Conservation (phyloP, 768 basidiomycete species). For the Artomyces pyxidatus region DNA sequence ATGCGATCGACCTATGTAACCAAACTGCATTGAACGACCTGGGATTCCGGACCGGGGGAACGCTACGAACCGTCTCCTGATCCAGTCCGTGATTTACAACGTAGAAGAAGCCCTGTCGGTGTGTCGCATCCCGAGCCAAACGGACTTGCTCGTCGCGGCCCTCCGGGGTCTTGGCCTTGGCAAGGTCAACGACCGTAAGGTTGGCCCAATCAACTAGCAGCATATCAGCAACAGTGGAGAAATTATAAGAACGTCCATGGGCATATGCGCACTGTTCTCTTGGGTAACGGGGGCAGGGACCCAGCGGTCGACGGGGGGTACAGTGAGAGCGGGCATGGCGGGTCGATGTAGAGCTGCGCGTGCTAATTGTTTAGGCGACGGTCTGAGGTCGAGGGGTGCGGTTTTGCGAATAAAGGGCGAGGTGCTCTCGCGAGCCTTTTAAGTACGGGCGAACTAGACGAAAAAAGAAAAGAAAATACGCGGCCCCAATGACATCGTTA, state of each 20-base stretch:
- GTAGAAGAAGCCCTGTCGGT: constrained; percentile 36
- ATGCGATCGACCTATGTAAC: constrained; percentile 20
- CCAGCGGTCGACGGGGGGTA: constrained; percentile 17
- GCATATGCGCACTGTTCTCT: constrained; percentile 13
- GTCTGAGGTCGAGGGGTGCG: too few relatives aligned
- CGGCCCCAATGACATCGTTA: too few relatives aligned
- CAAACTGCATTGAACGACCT: neutral
- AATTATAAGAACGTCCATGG: neutral
- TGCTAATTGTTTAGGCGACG: too few relatives aligned
- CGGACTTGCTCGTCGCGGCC: constrained; percentile 25
- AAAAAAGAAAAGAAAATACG: too few relatives aligned
- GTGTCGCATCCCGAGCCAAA: constrained; percentile 26
- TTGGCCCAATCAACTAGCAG: constrained; percentile 29
- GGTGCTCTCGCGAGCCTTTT: too few relatives aligned
- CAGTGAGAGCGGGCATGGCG: constrained; percentile 15
- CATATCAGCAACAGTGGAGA: neutral
- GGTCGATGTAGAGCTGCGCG: too few relatives aligned
- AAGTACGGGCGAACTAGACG: too few relatives aligned
- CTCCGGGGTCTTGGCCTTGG: constrained; percentile 24
- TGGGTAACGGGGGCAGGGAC: constrained; percentile 19
- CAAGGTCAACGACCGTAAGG: constrained; percentile 26
- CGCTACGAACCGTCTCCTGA: constrained; percentile 27
- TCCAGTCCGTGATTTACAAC: constrained; percentile 42
- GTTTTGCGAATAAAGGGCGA: too few relatives aligned
- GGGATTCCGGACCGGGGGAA: neutral